Evolutionary conservation across 176 grass and related monocot species (phyloP).

Genomic region (Zizania latifolia): DNA sequence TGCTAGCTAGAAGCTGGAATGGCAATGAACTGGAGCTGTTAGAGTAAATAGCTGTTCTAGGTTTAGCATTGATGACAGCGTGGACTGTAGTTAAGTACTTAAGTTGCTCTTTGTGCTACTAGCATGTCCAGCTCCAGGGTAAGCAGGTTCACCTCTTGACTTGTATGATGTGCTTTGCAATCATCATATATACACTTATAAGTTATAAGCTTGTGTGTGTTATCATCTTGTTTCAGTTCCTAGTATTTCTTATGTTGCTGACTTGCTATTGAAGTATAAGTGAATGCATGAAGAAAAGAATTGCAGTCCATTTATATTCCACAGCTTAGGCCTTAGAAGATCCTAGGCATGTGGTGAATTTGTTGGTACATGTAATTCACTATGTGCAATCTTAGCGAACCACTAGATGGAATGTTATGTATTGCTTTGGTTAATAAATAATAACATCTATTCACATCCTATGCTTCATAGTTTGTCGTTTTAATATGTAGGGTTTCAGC

Average conservation of each 20-base stretch:
- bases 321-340: background rate
- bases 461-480: background rate
- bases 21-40: constrained; percentile 13
- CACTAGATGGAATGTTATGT: constrained; percentile 3
- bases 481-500: background rate
- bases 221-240: constrained; percentile 6
- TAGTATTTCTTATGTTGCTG: background rate
- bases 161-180: background rate
- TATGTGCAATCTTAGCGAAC: background rate
- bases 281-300: background rate
- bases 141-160: constrained; percentile 15
- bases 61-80: constrained; percentile 18
- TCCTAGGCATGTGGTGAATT: background rate
- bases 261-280: background rate
- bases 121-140: background rate
- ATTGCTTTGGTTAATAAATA: background rate
- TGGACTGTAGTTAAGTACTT: constrained; percentile 8
- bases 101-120: constrained; percentile 11
- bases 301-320: background rate
- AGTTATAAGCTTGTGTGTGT: background rate
- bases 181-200: constrained; percentile 2
- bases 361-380: background rate
- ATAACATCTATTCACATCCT: background rate
- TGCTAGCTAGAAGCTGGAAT: constrained; percentile 35
- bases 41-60: constrained; percentile 21